phyloP scores from a whole-genome alignment of 2,329 filamentous ascomycete genomes.

The Macrophomina tecta region DNA sequence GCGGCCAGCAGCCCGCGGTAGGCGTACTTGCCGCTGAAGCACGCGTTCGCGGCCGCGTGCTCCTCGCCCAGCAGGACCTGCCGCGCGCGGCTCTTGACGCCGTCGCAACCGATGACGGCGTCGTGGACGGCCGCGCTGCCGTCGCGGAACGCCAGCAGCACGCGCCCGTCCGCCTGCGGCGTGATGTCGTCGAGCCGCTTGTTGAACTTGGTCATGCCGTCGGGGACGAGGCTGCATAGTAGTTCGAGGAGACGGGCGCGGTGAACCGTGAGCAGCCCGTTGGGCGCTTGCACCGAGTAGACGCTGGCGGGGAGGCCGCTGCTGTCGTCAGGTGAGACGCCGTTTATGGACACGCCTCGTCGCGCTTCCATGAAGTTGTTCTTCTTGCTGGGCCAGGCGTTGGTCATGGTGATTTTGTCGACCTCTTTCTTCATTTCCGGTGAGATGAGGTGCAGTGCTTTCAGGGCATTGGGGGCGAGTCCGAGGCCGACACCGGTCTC shows the following conservation, averaged over 20 bases:
- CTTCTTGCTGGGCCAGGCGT: constrained; percentile 43
- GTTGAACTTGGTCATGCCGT: constrained; percentile 45
- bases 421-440: constrained; percentile 53
- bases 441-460: constrained; percentile 61
- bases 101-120: constrained; percentile 67
- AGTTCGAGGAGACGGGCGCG: constrained; percentile 58
- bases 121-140: constrained; percentile 51
- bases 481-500: constrained; percentile 66
- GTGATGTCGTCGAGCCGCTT: constrained; percentile 43
- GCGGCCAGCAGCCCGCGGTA: constrained; percentile 69
- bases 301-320: constrained; percentile 33
- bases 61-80: constrained; percentile 57
- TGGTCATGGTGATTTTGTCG: constrained; percentile 50
- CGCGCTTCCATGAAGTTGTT: constrained; percentile 51
- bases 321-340: no score
- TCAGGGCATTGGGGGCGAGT: constrained; percentile 61
- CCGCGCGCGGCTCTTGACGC: constrained; percentile 64
- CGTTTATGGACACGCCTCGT: constrained; percentile 37
- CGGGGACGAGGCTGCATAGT: constrained; percentile 55
- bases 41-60: constrained; percentile 52
- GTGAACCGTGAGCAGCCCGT: constrained; percentile 45
- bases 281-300: constrained; percentile 32
- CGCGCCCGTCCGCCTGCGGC: constrained; percentile 36
- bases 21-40: constrained; percentile 64
- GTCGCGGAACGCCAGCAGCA: constrained; percentile 51